Evolutionary conservation across 2,329 filamentous ascomycete species (phyloP).

Genomic region (Cytospora paraplurivora): DNA sequence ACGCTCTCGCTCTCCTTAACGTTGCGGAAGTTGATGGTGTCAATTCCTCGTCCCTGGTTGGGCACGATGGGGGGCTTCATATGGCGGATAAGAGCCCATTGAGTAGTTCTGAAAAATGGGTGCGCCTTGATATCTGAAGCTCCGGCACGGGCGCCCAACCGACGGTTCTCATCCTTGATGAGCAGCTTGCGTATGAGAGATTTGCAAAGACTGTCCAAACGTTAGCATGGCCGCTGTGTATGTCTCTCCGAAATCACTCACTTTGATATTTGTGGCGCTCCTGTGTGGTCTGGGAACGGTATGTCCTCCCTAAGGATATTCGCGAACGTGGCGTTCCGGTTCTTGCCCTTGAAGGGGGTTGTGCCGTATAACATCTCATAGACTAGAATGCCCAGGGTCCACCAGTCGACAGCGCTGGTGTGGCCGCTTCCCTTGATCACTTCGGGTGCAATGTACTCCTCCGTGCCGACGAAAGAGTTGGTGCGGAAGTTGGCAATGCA

Average conservation of each 20-base stretch:
- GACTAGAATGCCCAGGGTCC: slow-evolving; percentile 94
- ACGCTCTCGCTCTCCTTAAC: slow-evolving; percentile 97
- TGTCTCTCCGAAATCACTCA: slow-evolving; percentile 51
- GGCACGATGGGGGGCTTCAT: slow-evolving; percentile 98
- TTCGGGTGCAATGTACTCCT: slow-evolving; percentile 98
- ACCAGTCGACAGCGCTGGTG: slow-evolving; percentile 98
- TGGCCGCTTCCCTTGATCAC: slow-evolving; percentile 99
- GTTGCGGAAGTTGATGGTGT: slow-evolving; percentile 96
- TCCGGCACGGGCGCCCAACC: slow-evolving; percentile 89
- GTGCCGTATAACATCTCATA: slow-evolving; percentile 99
- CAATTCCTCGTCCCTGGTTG: slow-evolving; percentile 83
- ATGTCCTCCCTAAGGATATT: slow-evolving; percentile 97
- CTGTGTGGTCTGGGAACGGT: slow-evolving; percentile 87
- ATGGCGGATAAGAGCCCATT: slow-evolving; percentile 95
- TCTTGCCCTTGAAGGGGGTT: slow-evolving; percentile 99
- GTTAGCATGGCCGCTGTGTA: slow-evolving; percentile 17
- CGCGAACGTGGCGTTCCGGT: slow-evolving; percentile 95
- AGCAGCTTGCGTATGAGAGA: slow-evolving; percentile 93
- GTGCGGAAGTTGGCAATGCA: slow-evolving; percentile 98
- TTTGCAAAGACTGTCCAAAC: slow-evolving; percentile 76
- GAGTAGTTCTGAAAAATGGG: slow-evolving; percentile 92
- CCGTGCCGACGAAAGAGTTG: slow-evolving; percentile 97
- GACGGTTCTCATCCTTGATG: slow-evolving; percentile 95
- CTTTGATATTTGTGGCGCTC: slow-evolving; percentile 86
- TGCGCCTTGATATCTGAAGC: slow-evolving; percentile 96